Base-by-base conservation (phyloP, 1,284 basidiomycete genomes). In the Phenoliferia sp. region DNA sequence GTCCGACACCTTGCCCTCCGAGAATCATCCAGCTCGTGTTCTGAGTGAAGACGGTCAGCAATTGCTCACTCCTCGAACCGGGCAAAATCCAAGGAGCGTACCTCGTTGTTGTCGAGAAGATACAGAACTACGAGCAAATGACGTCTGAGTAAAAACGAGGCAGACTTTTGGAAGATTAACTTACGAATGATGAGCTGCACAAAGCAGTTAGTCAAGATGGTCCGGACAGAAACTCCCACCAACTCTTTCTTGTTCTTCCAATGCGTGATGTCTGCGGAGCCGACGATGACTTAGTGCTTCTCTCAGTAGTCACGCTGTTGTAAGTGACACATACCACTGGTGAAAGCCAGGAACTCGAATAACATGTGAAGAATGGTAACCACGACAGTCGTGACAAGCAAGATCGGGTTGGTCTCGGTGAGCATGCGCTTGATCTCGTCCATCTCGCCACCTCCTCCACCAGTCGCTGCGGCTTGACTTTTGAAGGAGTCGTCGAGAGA, bases 311-410 rank as follows among this genome's bases (percentile, higher is more conserved):
- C n/a, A n/a, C n/a, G n/a, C n/a, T n/a, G n/a, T n/a, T n/a, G n/a
- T n/a, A n/a, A n/a, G n/a, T n/a, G 87, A 89, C 1, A 32, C 61
- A 31, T 64, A 60, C 69, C 71, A 26, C 69, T 72, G 77, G 89
- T 92, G 85, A 97, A 97, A 2, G 94, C 94, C 58, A 96, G 82
- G 85, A 96, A 90, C 81, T 96, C 92, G 78, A 95, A 95, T 36
- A 98, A 78, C 70, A 87, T 86, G 80, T 99, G 95, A 70, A 98
- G 79, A 31, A 96, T 73, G 73, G 90, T 90, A 74, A 98, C 94
- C 34, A 90, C 56, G 28, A 77, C 69, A 10, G 80, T 94, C 67
- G 92, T 80, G 31, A 83, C 88, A 59, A 98, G 83, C 81, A 96
- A 88, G 83, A 88, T 93, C 17, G 94, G 90, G 78, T 91, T 94